Percentiles rank a stretch among this genome's conserved stretches.
phyloP scores from a whole-genome alignment of 1,284 basidiomycete species.

The Ceratobasidium sp. region DNA sequence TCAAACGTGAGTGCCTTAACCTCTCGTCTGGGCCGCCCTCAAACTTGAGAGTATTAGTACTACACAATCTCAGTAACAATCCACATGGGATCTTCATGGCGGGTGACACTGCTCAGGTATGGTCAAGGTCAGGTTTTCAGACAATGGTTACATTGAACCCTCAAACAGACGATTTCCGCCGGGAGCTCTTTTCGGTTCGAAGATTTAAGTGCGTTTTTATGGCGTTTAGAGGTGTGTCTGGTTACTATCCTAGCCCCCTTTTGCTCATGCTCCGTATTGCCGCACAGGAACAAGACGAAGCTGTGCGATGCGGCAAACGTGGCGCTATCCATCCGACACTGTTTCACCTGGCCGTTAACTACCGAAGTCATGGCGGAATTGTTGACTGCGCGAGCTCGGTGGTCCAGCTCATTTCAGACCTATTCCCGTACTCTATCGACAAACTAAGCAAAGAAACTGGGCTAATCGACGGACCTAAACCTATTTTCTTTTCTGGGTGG shows the following conservation, averaged over 20 bases:
- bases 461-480: slow-evolving; percentile 66
- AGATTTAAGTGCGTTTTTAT: slow-evolving; percentile 75
- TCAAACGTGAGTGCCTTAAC: slow-evolving; percentile 62
- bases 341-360: slow-evolving; percentile 65
- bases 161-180: slow-evolving; percentile 67
- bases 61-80: slow-evolving; percentile 72
- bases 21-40: neutral
- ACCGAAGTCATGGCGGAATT: slow-evolving; percentile 42
- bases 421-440: slow-evolving; percentile 78
- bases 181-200: slow-evolving; percentile 80
- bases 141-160: neutral
- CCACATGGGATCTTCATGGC: slow-evolving; percentile 81
- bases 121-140: neutral
- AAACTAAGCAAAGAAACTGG: slow-evolving; percentile 49
- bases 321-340: slow-evolving; percentile 59
- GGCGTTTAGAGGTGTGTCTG: slow-evolving; percentile 67
- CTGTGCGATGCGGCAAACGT: slow-evolving; percentile 48
- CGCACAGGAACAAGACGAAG: slow-evolving; percentile 16
- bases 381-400: slow-evolving; percentile 61
- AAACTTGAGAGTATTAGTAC: slow-evolving; percentile 61
- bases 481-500: slow-evolving; percentile 71
- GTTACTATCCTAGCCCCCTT: neutral
- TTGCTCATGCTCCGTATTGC: neutral
- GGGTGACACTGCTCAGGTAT: slow-evolving; percentile 74
- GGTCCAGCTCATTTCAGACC: slow-evolving; percentile 66